These are phyloP conservation scores for Xylariaceae sp. DNA, from an alignment of 2,329 filamentous ascomycete genomes.

Conservation along the genomic window DNA sequence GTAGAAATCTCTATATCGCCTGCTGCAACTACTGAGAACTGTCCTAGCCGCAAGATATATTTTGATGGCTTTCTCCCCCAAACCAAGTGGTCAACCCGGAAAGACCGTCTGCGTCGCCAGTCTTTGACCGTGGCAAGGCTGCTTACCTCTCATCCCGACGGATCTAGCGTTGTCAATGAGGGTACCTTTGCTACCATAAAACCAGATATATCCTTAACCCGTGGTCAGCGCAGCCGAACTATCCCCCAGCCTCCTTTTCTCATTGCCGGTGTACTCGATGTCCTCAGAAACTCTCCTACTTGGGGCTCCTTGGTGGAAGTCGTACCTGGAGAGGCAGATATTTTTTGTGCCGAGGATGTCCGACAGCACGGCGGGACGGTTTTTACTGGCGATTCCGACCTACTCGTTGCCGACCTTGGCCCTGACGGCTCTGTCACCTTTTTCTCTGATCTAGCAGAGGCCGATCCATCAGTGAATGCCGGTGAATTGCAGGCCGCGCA, in stretches of 20 bases:
- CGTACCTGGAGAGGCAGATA: constrained; percentile 81
- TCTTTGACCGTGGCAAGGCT: constrained; percentile 53
- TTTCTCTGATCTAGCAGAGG: constrained; percentile 56
- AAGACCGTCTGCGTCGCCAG: constrained; percentile 55
- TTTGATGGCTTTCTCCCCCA: constrained; percentile 81
- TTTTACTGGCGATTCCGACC: constrained; percentile 83
- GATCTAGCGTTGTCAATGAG: constrained; percentile 22
- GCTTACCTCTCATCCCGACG: constrained; percentile 34
- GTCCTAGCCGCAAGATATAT: constrained; percentile 60
- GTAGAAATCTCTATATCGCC: constrained; percentile 14
- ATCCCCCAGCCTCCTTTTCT: constrained; percentile 60
- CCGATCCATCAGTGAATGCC: constrained; percentile 12
- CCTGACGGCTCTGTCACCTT: constrained; percentile 60
- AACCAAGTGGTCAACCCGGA: constrained; percentile 59
- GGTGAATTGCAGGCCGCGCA: constrained; percentile 26
- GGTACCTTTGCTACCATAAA: constrained; percentile 13
- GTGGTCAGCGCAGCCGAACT: constrained; percentile 11
- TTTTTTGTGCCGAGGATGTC: constrained; percentile 68
- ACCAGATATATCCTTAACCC: constrained; percentile 12
- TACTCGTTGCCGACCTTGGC: constrained; percentile 71
- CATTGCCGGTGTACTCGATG: constrained; percentile 72
- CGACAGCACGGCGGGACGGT: constrained; percentile 52
- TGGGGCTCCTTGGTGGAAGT: constrained; percentile 48
- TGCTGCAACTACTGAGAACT: constrained; percentile 29
- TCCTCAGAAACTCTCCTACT: constrained; percentile 45